A percentile compares a stretch with the other conserved stretches of the same genome.
These are phyloP conservation scores for Yamadazyma buinensis DNA, from an alignment of 1,139 yeast species.

Conservation along the genomic window DNA sequence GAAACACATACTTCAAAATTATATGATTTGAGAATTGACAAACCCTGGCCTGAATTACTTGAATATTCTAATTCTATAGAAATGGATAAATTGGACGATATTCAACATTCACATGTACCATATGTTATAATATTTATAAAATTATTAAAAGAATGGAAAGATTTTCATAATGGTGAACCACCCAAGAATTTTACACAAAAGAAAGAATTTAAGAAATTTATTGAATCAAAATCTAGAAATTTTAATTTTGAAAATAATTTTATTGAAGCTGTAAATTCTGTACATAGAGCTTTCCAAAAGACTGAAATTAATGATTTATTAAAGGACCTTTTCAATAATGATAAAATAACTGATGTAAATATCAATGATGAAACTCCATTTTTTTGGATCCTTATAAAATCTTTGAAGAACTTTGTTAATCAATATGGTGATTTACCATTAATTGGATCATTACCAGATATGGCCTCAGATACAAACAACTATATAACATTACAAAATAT, in stretches of 20 bases:
- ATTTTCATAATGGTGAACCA: conserved; percentile 22
- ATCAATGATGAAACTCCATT: conserved; percentile 21
- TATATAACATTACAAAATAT: conserved; percentile 58
- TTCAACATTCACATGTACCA: conserved; percentile 69
- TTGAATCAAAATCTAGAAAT: conserved; percentile 34
- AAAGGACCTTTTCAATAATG: conserved; percentile 10
- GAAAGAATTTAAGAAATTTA: conserved; percentile 40
- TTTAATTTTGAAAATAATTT: conserved; percentile 54
- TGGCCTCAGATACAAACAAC: conserved; percentile 72
- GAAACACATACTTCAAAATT: conserved; percentile 73
- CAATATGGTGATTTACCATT: conserved; percentile 55
- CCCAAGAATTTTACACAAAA: conserved; percentile 50
- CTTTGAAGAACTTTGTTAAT: conserved; percentile 50
- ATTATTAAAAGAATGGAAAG: conserved; percentile 46
- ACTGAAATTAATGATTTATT: conserved; percentile 34
- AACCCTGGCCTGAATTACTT: conserved; percentile 74
- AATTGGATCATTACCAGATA: conserved; percentile 79
- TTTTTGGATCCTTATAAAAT: conserved; percentile 63
- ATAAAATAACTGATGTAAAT: conserved; percentile 16
- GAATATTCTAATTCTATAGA: conserved; percentile 50
- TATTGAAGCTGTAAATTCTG: conserved; percentile 61
- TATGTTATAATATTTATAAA: conserved; percentile 63
- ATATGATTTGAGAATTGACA: conserved; percentile 66
- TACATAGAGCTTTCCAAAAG: conserved; percentile 47
- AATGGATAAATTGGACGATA: conserved; percentile 41